These are phyloP conservation scores for Vachellia pachyceras DNA, from an alignment of 306 rosid genomes.

Conservation along the genomic window DNA sequence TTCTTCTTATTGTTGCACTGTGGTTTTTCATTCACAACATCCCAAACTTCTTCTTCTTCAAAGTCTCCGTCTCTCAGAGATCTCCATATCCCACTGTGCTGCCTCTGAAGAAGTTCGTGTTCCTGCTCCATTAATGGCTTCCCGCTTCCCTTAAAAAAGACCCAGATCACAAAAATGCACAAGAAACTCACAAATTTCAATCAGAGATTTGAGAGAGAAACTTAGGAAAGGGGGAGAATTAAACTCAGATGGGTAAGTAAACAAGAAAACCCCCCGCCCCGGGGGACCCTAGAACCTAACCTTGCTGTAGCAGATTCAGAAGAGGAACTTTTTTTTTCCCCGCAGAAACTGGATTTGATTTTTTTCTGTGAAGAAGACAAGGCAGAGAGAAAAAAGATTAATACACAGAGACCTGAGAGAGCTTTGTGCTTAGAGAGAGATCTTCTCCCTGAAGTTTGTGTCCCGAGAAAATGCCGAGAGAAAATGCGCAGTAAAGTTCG, in stretches of 20 bases:
- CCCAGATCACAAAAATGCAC: slow-evolving; percentile 30
- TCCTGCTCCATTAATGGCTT: slow-evolving; percentile 60
- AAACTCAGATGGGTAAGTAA: neutral
- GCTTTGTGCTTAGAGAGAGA: slow-evolving; percentile 37
- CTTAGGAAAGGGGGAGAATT: neutral
- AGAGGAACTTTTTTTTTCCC: neutral
- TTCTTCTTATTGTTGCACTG: slow-evolving; percentile 3
- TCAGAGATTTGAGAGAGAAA: neutral
- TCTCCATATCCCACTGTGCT: slow-evolving; percentile 77
- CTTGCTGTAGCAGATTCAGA: slow-evolving; percentile 50
- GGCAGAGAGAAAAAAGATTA: slow-evolving; percentile 22
- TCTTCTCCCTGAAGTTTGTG: slow-evolving; percentile 42
- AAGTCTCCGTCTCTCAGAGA: slow-evolving; percentile 83
- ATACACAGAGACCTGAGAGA: too few species aligned
- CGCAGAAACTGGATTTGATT: slow-evolving; percentile 25
- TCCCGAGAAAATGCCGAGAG: neutral
- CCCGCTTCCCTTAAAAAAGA: slow-evolving; percentile 34
- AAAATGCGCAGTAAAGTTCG: slow-evolving; percentile 26
- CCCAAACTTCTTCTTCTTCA: slow-evolving; percentile 89
- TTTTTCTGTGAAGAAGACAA: slow-evolving; percentile 35
- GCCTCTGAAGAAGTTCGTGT: slow-evolving; percentile 55
- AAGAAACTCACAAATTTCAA: neutral
- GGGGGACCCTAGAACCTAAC: slow-evolving; percentile 36
- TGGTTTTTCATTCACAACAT: slow-evolving; percentile 54
- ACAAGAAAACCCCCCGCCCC: neutral